Conservation (phyloP, 2,329 filamentous ascomycete genomes). For the Chaetomiaceae sp. region DNA sequence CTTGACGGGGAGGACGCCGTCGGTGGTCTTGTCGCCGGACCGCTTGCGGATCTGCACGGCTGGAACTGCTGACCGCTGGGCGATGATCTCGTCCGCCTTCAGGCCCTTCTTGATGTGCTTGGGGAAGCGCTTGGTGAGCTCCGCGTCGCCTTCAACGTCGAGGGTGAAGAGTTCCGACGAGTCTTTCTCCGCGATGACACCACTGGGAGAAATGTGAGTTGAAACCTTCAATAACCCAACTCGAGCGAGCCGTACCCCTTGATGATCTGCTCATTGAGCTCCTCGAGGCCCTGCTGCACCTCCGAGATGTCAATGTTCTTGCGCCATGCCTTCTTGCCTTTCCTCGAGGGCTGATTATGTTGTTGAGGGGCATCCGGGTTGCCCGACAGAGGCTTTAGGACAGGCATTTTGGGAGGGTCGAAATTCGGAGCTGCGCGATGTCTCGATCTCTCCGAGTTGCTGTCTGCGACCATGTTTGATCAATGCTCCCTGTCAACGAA, state of each 20-base stretch:
- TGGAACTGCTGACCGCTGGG: conserved; percentile 74
- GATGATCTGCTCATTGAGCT: conserved; percentile 84
- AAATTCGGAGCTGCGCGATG: background rate
- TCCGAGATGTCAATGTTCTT: conserved; percentile 96
- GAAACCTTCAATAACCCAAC: background rate
- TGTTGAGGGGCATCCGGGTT: conserved; percentile 66
- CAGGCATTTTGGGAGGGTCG: conserved; percentile 44
- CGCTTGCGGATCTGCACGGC: conserved; percentile 78
- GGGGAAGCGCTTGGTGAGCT: conserved; percentile 42
- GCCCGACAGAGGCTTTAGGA: conserved; percentile 45
- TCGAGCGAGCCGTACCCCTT: conserved; percentile 61
- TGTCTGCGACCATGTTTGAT: background rate
- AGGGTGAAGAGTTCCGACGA: conserved; percentile 82
- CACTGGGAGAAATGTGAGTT: conserved; percentile 49
- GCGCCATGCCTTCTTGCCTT: conserved; percentile 98
- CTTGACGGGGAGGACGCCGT: conserved; percentile 72
- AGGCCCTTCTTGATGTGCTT: conserved; percentile 67
- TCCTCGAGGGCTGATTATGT: conserved; percentile 83
- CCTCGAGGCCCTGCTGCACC: conserved; percentile 75
- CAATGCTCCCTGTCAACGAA: background rate
- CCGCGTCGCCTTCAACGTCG: conserved; percentile 67
- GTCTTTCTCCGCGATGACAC: conserved; percentile 76
- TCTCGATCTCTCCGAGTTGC: background rate
- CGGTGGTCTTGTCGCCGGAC: conserved; percentile 60
- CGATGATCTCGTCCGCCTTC: conserved; percentile 88